A percentile compares a stretch with the other conserved stretches of the same genome.
Evolutionary conservation across 2,329 filamentous ascomycete species (phyloP).

Genomic region (Pseudogymnoascus pannorum): DNA sequence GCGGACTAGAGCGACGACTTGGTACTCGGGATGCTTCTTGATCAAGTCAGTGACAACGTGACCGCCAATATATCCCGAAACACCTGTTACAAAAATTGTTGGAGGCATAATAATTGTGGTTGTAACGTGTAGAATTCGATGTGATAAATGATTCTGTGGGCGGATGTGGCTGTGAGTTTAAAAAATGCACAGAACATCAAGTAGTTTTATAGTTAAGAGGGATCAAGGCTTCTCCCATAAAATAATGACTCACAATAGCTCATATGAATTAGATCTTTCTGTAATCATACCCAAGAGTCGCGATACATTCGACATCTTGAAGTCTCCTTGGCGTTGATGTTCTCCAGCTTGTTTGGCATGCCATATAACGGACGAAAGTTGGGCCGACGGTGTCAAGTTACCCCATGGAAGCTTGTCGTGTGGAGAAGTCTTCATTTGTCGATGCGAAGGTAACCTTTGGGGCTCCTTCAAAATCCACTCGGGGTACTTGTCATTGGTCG

Average conservation of each 20-base stretch:
- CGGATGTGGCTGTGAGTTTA: too few species aligned
- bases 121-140: not conserved
- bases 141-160: not conserved
- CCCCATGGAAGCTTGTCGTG: not conserved
- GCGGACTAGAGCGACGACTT: slow-evolving; percentile 16
- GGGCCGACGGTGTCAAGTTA: not conserved
- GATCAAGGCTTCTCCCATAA: not conserved
- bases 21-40: slow-evolving; percentile 13
- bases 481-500: not conserved
- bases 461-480: not conserved
- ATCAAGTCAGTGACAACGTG: slow-evolving; percentile 12
- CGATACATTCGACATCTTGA: not conserved
- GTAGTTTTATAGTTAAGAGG: not conserved
- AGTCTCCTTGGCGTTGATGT: not conserved
- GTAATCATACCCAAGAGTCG: not conserved
- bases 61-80: slow-evolving; percentile 19
- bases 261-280: not conserved
- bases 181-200: not conserved
- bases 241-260: not conserved
- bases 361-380: not conserved
- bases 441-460: not conserved
- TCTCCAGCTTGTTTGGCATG: not conserved
- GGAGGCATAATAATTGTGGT: slow-evolving; percentile 14
- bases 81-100: slow-evolving; percentile 16
- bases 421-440: not conserved